These are phyloP conservation scores for Biancaea sappan DNA, from an alignment of 306 rosid genomes.

Conservation along the genomic window DNA sequence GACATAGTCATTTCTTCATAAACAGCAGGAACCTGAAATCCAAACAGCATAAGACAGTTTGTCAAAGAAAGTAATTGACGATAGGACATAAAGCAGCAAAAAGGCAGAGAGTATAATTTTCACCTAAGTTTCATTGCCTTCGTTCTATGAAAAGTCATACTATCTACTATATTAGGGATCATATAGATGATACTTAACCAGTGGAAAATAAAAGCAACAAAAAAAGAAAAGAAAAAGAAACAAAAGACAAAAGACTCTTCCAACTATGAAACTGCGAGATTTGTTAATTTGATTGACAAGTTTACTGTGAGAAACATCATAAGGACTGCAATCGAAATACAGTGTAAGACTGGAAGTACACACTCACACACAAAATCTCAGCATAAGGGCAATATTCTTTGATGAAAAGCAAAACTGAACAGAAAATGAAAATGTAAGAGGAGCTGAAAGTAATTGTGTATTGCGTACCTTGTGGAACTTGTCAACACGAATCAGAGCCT, in stretches of 20 bases:
- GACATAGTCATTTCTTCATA: slow-evolving; percentile 90
- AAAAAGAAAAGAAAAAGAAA: no score
- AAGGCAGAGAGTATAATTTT: background rate
- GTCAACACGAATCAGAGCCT: slow-evolving; percentile 80
- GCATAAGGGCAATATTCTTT: background rate
- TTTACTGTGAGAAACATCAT: slow-evolving; percentile 1
- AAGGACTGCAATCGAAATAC: background rate
- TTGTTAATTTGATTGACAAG: background rate
- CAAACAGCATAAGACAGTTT: slow-evolving; percentile 30
- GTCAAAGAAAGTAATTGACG: slow-evolving; percentile 18
- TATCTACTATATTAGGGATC: slow-evolving; percentile 2
- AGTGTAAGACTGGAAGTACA: background rate
- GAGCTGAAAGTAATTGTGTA: background rate
- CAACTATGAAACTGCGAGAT: background rate
- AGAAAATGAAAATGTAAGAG: background rate
- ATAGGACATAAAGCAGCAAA: slow-evolving; percentile 7
- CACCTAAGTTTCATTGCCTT: slow-evolving; percentile 1
- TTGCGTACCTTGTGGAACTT: slow-evolving; percentile 69
- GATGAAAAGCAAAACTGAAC: slow-evolving; percentile 3
- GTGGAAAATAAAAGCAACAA: background rate
- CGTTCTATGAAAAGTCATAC: slow-evolving; percentile 6
- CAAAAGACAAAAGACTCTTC: background rate
- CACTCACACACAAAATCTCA: background rate
- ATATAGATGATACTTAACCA: background rate
- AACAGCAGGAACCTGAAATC: slow-evolving; percentile 84